Evolutionary conservation across 805 yeast species (phyloP), one percentile per base, ranked within the genome.

Genomic region (Starmera quercuum): DNA sequence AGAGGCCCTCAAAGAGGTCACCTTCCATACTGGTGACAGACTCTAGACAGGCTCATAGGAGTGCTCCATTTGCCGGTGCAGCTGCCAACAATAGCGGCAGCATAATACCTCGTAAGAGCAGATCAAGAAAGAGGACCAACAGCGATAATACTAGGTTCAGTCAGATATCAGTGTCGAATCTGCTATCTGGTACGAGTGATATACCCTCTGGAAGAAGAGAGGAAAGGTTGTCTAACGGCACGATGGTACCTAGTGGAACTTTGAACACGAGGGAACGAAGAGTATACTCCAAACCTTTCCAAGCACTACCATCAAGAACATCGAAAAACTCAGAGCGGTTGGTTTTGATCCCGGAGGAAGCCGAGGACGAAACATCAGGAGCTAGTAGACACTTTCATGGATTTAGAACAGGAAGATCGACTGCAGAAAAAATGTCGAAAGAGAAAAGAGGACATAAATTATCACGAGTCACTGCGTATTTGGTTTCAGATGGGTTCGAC

Each of bases 11-110:
- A 11, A 84, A 83, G 47, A 62, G 97, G 47, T 84, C 96, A 20
- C 97, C 97, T 9, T 84, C 95, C 2, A 88, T 88, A 50, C 67
- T 88, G 37, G 97, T 88, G 25, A 90, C 97, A 0, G 97, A 88
- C 59, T 75, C 84, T 3, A 66, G 97, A 39, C 69, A 75, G 40
- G 55, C 72, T 5, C 68, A 71, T 18, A 54, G 79, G 32, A 55
- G 63, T 36, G 92, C 90, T 0, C 94, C 92, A 2, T 84, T 78
- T 67, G 92, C 92, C 1, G 88, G 90, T 8, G 64, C 63, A 38
- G 68, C 63, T 40, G 68, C 70, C 12, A 45, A 45, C 29, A 41
- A 43, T 36, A 40, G 25, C 14, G 32, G 33, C 22, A 18, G 22
- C 17, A 30, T 26, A 13, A 3, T 22, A 7, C 28, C 16, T 18